These are phyloP conservation scores for Echeveria elegans DNA, from an alignment of 164 flowering plant genomes.

Conservation along the genomic window DNA sequence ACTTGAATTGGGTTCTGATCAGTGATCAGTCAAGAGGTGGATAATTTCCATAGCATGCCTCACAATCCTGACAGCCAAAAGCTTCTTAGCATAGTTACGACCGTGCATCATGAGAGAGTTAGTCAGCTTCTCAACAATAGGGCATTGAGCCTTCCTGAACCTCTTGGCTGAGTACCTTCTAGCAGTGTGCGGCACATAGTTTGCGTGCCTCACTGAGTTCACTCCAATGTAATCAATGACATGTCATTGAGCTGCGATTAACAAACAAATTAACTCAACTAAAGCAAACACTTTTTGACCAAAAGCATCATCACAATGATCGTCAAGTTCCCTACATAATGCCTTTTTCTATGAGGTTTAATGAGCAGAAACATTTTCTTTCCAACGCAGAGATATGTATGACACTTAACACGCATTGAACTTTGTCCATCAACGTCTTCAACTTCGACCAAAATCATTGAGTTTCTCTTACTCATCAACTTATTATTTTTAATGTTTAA, in stretches of 20 bases:
- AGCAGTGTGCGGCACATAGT: not conserved
- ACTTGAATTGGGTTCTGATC: not conserved
- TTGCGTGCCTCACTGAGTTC: not conserved
- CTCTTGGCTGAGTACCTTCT: not conserved
- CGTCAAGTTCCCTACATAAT: no score
- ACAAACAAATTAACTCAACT: not conserved
- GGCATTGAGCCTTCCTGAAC: not conserved
- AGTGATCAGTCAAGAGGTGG: not conserved
- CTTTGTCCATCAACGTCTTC: no score
- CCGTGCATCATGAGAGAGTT: constrained; percentile 1
- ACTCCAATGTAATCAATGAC: not conserved
- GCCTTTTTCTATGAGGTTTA: no score
- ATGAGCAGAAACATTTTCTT: no score
- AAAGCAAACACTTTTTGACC: not conserved
- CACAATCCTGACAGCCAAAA: not conserved
- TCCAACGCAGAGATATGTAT: no score
- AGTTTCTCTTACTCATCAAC: no score
- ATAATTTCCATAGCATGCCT: not conserved
- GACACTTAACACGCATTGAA: no score
- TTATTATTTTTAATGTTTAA: no score
- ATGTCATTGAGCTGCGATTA: not conserved
- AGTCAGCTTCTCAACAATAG: not conserved
- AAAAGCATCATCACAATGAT: no score
- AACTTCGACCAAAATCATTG: no score
- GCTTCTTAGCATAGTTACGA: not conserved